Conservation (phyloP, 768 basidiomycete species). For the Boletellus sp. region DNA sequence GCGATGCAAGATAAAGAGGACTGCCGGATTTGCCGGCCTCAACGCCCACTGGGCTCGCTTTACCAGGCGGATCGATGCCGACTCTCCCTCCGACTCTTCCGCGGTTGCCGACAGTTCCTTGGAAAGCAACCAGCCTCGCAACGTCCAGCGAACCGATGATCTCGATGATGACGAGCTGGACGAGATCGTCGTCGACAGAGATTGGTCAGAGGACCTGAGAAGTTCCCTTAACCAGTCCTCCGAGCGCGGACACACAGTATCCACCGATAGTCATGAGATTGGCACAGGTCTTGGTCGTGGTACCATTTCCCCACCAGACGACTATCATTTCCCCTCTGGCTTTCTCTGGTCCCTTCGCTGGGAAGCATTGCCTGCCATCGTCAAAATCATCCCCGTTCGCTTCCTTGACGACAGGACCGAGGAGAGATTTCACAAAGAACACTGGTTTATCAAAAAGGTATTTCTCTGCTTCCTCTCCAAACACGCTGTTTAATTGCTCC, state of each 20-base stretch:
- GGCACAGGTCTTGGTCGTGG: conserved; percentile 37
- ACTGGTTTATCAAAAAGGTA: conserved; percentile 67
- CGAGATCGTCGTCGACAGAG: conserved; percentile 72
- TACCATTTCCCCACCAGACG: conserved; percentile 34
- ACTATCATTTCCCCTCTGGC: conserved; percentile 31
- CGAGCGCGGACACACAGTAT: conserved; percentile 47
- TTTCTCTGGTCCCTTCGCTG: conserved; percentile 48
- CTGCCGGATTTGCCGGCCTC: conserved; percentile 38
- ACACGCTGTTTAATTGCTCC: conserved; percentile 1
- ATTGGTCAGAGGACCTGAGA: conserved; percentile 59
- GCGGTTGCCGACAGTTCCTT: conserved; percentile 45
- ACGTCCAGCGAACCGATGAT: conserved; percentile 26
- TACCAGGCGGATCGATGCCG: conserved; percentile 52
- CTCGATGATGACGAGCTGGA: conserved; percentile 46
- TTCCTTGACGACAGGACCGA: conserved; percentile 61
- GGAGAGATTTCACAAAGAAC: conserved; percentile 54
- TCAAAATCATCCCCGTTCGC: conserved; percentile 56
- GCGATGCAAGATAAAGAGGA: conserved; percentile 34
- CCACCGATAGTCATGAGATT: conserved; percentile 40
- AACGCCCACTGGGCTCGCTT: conserved; percentile 48
- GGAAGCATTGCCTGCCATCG: conserved; percentile 51
- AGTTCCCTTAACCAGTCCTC: conserved; percentile 53
- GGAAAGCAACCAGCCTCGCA: conserved; percentile 35
- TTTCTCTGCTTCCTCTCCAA: neutral
- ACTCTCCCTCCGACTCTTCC: conserved; percentile 56